These are phyloP conservation scores for Discostella stelligeroides DNA, from an alignment of 108 stramenopile species.

Conservation along the genomic window DNA sequence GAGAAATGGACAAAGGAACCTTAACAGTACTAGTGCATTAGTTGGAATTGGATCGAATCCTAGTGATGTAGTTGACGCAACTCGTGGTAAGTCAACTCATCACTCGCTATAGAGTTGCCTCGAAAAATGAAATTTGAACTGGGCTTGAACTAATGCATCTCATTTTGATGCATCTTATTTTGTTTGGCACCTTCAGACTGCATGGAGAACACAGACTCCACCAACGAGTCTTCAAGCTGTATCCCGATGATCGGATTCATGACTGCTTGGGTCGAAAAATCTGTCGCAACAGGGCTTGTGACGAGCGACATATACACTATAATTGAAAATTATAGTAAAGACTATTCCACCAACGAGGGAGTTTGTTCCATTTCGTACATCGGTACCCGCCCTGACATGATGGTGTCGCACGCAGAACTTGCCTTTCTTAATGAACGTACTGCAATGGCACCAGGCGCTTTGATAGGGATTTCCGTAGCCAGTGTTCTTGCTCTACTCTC, in stretches of 20 bases:
- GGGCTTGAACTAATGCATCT: neutral
- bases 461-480: neutral
- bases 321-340: constrained; percentile 15
- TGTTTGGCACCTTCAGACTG: constrained; percentile 12
- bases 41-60: constrained; percentile 25
- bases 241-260: constrained; percentile 24
- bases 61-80: neutral
- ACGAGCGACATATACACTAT: constrained; percentile 9
- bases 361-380: constrained; percentile 16
- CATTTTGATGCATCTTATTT: neutral
- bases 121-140: neutral
- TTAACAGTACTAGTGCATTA: neutral
- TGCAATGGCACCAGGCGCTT: constrained; percentile 1
- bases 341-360: constrained; percentile 3
- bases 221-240: constrained; percentile 7
- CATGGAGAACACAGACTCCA: neutral
- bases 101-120: neutral
- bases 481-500: constrained; percentile 1
- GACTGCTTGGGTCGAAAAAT: constrained; percentile 23
- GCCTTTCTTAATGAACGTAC: neutral
- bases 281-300: neutral
- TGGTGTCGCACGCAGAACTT: neutral
- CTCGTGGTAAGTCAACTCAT: constrained; percentile 11
- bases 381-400: neutral
- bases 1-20: neutral